Evolutionary conservation across 2,329 filamentous ascomycete genomes (phyloP).

Genomic region (Lithohypha guttulata): DNA sequence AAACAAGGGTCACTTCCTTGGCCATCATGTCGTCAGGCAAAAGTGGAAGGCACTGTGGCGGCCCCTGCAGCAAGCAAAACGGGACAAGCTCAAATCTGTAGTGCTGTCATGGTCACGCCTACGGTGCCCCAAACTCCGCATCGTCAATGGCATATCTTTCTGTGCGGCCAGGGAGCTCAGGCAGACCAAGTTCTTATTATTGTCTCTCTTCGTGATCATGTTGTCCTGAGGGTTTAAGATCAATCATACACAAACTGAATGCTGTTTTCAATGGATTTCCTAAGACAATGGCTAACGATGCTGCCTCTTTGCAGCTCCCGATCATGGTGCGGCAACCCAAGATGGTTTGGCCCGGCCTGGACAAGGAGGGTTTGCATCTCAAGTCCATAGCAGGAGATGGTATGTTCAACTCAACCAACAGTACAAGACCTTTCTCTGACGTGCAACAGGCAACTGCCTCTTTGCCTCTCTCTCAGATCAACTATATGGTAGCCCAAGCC

Average conservation of each 20-base stretch:
- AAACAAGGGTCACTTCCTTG: not conserved
- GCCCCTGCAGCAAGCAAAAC: not conserved
- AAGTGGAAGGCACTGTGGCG: not conserved
- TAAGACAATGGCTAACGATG: conserved; percentile 23
- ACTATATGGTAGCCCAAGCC: conserved; percentile 49
- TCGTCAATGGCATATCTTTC: not conserved
- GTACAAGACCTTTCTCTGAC: not conserved
- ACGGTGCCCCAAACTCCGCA: conserved; percentile 5
- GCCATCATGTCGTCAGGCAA: not conserved
- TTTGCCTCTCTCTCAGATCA: conserved; percentile 60
- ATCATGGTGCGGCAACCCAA: conserved; percentile 22
- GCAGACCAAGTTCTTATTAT: conserved; percentile 1
- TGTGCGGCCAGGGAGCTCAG: conserved; percentile 3
- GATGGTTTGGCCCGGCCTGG: conserved; percentile 21
- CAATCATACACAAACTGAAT: conserved; percentile 5
- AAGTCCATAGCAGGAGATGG: conserved; percentile 22
- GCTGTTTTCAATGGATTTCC: conserved; percentile 21
- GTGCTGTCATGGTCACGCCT: not conserved
- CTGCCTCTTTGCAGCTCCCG: conserved; percentile 19
- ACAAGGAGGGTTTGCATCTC: conserved; percentile 19
- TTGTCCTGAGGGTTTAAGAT: not conserved
- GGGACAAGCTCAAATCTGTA: not conserved
- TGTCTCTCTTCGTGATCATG: conserved; percentile 4
- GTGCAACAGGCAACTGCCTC: conserved; percentile 52
- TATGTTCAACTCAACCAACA: conserved; percentile 3